These are phyloP conservation scores for Picocystis sp. DNA, from an alignment of 163 green algal species.

Conservation along the genomic window DNA sequence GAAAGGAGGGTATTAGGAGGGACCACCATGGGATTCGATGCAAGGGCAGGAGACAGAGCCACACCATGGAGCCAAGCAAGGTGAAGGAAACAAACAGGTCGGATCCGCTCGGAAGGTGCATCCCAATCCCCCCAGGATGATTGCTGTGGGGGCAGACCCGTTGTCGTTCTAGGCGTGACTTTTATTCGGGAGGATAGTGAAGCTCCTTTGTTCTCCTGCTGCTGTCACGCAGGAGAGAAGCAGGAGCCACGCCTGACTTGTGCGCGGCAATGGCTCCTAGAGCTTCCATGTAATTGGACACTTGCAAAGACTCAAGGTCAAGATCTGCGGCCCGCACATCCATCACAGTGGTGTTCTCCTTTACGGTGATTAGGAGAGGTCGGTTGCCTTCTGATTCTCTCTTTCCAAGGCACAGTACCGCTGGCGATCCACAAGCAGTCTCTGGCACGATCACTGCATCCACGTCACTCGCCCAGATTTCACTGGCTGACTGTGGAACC, in stretches of 20 bases:
- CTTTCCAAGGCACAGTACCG: background rate
- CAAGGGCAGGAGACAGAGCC: too few relatives aligned
- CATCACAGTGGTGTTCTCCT: constrained; percentile 21
- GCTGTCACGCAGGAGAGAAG: constrained; percentile 12
- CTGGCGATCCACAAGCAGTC: constrained; percentile 8
- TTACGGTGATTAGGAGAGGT: constrained; percentile 19
- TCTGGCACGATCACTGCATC: constrained; percentile 13
- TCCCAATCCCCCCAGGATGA: too few relatives aligned
- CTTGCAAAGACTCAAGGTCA: constrained; percentile 17
- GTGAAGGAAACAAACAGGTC: too few relatives aligned
- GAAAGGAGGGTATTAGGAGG: too few relatives aligned
- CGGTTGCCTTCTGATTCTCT: constrained; percentile 4
- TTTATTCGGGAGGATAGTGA: constrained; percentile 14
- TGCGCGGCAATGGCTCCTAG: constrained; percentile 20
- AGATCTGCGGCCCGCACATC: constrained; percentile 10
- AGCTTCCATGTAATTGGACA: constrained; percentile 24
- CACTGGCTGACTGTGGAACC: too few relatives aligned
- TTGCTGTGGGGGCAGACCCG: constrained; percentile 1
- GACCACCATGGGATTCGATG: too few relatives aligned
- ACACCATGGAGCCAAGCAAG: too few relatives aligned
- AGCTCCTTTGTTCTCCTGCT: constrained; percentile 13
- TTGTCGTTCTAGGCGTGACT: constrained; percentile 13
- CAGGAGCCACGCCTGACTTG: constrained; percentile 14
- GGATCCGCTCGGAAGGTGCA: too few relatives aligned
- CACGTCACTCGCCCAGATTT: constrained; percentile 15